A percentile compares a stretch with the other conserved stretches of the same genome.
Evolutionary conservation across 1,284 basidiomycete species (phyloP).

Genomic region (Pyrrhoderma lamaoense): DNA sequence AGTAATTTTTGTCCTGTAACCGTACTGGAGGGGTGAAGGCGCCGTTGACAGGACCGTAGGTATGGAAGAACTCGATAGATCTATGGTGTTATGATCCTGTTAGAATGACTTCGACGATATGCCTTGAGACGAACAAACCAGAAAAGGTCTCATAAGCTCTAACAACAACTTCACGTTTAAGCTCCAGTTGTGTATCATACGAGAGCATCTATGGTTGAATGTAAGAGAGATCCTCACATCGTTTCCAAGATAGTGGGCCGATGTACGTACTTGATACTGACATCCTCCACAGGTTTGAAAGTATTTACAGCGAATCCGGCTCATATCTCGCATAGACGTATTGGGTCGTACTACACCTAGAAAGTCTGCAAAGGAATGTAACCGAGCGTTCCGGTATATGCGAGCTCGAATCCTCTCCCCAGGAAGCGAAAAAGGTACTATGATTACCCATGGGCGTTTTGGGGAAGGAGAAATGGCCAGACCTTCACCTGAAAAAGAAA

Average conservation of each 20-base stretch:
- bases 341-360: slow-evolving; percentile 65
- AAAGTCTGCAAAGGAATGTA: slow-evolving; percentile 75
- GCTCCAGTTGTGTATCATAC: slow-evolving; percentile 77
- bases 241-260: neutral
- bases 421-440: slow-evolving; percentile 78
- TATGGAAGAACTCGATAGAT: slow-evolving; percentile 48
- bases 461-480: slow-evolving; percentile 48
- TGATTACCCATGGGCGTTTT: slow-evolving; percentile 65
- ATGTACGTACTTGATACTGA: slow-evolving; percentile 58
- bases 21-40: slow-evolving; percentile 81
- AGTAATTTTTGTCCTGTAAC: slow-evolving; percentile 94
- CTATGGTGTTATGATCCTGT: slow-evolving; percentile 30
- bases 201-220: slow-evolving; percentile 62
- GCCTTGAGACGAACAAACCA: slow-evolving; percentile 29
- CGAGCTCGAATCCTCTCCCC: slow-evolving; percentile 70
- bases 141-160: slow-evolving; percentile 84
- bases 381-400: slow-evolving; percentile 57
- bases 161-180: slow-evolving; percentile 84
- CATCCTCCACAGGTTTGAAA: slow-evolving; percentile 79
- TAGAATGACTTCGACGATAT: neutral
- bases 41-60: slow-evolving; percentile 75
- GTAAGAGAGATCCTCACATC: neutral
- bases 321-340: slow-evolving; percentile 55
- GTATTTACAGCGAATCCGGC: slow-evolving; percentile 70
- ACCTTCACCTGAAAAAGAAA: slow-evolving; percentile 52